Conservation (phyloP, 345 rosid species). For the Laguncularia racemosa region DNA sequence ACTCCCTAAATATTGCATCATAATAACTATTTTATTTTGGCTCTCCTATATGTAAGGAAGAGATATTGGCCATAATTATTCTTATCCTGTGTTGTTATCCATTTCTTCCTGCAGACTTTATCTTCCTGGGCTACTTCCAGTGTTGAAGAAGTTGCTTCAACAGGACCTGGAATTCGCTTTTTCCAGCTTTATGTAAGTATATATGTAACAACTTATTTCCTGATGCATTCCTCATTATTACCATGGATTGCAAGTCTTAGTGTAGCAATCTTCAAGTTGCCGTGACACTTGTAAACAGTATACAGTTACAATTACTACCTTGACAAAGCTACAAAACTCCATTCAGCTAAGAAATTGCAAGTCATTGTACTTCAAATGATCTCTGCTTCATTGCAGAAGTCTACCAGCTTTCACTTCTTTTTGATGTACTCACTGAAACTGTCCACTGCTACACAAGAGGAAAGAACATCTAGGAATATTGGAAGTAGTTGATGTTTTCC, state of each 20-base stretch:
- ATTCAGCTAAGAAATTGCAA: too few species aligned
- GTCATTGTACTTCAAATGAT: too few species aligned
- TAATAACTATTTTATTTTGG: background rate
- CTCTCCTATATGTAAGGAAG: background rate
- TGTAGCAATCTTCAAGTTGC: too few species aligned
- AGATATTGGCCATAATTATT: background rate
- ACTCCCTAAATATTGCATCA: background rate
- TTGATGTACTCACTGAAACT: too few species aligned
- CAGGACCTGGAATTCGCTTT: constrained; percentile 88
- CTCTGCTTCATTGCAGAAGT: too few species aligned
- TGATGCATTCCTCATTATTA: background rate
- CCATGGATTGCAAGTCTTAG: too few species aligned
- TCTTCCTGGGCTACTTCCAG: constrained; percentile 96
- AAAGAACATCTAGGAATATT: too few species aligned
- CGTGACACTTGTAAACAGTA: too few species aligned
- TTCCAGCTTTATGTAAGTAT: constrained; percentile 88
- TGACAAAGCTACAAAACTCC: too few species aligned
- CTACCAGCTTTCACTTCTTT: background rate
- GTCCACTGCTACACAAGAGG: too few species aligned
- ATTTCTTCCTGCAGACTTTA: constrained; percentile 40
- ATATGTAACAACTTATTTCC: constrained; percentile 5
- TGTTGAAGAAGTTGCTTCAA: constrained; percentile 93
- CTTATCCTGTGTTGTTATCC: background rate
- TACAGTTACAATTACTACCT: too few species aligned
- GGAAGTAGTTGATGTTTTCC: background rate